Percentiles rank a stretch among this genome's conserved stretches.
Evolutionary conservation across 345 rosid species (phyloP).

Genomic region (Abelmoschus esculentus): DNA sequence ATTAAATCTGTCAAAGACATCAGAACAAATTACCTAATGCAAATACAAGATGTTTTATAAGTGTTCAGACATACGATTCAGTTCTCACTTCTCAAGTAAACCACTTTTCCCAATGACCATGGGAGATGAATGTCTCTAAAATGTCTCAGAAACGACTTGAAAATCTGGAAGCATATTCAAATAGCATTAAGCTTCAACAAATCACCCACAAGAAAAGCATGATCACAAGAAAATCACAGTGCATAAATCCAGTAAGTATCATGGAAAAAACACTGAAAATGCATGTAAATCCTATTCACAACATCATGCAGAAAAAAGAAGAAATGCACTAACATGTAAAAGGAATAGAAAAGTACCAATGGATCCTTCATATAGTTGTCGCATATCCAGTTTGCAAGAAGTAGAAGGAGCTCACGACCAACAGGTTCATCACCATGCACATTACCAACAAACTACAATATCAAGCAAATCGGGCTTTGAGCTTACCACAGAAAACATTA

Average conservation of each 20-base stretch:
- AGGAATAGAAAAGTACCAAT: conserved; percentile 43
- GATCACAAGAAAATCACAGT: background rate
- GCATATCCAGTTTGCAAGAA: conserved; percentile 90
- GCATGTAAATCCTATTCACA: background rate
- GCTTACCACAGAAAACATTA: background rate
- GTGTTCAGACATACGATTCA: background rate
- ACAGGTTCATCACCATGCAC: conserved; percentile 97
- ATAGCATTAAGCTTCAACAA: background rate
- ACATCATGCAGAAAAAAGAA: background rate
- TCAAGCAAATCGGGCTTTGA: conserved; percentile 15
- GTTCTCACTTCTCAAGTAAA: conserved; percentile 7
- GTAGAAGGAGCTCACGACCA: conserved; percentile 74
- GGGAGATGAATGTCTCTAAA: background rate
- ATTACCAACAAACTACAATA: conserved; percentile 77
- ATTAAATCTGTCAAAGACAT: background rate
- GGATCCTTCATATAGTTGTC: conserved; percentile 68
- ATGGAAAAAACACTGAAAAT: background rate
- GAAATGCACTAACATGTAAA: conserved; percentile 8
- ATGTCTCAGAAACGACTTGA: background rate
- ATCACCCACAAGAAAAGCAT: background rate
- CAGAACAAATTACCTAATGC: background rate
- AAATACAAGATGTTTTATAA: background rate
- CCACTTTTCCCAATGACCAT: background rate
- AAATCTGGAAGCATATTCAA: background rate
- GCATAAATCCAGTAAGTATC: background rate